A percentile compares a stretch with the other conserved stretches of the same genome.
Conservation (phyloP, 192 early-diverging fungal genomes). For the Rhizophagus sp. region DNA sequence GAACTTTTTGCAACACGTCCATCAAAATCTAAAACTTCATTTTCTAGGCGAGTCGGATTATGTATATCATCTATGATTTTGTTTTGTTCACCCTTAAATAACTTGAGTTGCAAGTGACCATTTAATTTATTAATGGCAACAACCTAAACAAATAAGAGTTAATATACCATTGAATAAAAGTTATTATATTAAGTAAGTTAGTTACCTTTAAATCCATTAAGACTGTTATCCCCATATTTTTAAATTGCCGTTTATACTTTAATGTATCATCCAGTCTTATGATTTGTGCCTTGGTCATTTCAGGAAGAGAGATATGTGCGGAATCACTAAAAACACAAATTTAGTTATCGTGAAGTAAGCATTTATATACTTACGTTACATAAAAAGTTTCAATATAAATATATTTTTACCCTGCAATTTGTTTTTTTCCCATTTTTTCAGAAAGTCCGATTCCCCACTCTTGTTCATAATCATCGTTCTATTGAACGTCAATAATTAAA, state of each 20-base stretch:
- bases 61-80: conserved; percentile 8
- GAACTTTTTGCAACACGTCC: conserved; percentile 41
- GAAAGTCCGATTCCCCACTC: conserved; percentile 1
- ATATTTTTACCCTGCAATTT: conserved; percentile 9
- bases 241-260: conserved; percentile 14
- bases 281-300: not conserved
- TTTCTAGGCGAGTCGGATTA: conserved; percentile 47
- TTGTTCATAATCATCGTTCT: conserved; percentile 18
- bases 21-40: conserved; percentile 44
- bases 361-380: too few species aligned
- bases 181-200: not conserved
- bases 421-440: not conserved
- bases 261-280: not conserved
- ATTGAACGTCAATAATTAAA: not conserved
- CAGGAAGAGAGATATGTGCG: conserved; percentile 3
- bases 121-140: not conserved
- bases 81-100: not conserved
- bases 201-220: conserved; percentile 2
- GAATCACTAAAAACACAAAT: conserved; percentile 13
- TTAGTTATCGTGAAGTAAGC: not conserved
- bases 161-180: not conserved
- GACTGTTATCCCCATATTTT: not conserved
- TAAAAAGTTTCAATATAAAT: not conserved
- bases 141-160: not conserved
- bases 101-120: not conserved